A percentile compares a stretch with the other conserved stretches of the same genome.
These are phyloP conservation scores for Fusarium sp. DNA, from an alignment of 2,329 filamentous ascomycete species.

Conservation along the genomic window DNA sequence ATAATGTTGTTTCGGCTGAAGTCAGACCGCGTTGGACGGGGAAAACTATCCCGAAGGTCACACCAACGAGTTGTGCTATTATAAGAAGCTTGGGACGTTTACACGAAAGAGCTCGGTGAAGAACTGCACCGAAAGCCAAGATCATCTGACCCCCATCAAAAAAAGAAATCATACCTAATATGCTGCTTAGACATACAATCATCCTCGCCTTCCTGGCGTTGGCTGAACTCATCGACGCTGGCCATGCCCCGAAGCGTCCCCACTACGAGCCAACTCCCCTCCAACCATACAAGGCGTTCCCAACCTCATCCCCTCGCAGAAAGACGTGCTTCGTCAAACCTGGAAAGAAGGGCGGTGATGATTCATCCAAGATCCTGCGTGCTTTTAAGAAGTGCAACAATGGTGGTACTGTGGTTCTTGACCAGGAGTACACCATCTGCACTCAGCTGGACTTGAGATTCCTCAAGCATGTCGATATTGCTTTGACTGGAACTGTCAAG, in stretches of 20 bases:
- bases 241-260: not conserved
- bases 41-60: not conserved
- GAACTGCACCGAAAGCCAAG: not conserved
- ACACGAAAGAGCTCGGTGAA: not conserved
- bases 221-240: not conserved
- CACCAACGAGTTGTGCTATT: not conserved
- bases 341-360: slow-evolving; percentile 20
- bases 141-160: not conserved
- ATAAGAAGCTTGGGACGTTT: not conserved
- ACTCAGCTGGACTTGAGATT: slow-evolving; percentile 73
- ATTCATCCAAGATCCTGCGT: slow-evolving; percentile 1
- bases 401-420: slow-evolving; percentile 70
- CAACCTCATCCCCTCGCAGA: not conserved
- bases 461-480: slow-evolving; percentile 70
- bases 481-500: slow-evolving; percentile 63
- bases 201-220: not conserved
- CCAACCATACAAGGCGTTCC: slow-evolving; percentile 1
- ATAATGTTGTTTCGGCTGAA: not conserved
- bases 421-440: slow-evolving; percentile 68
- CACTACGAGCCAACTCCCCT: slow-evolving; percentile 4
- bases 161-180: not conserved
- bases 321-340: slow-evolving; percentile 40
- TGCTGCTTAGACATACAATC: not conserved
- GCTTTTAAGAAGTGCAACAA: slow-evolving; percentile 60
- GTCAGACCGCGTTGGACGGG: not conserved